Evolutionary conservation across 805 yeast species (phyloP), one percentile per base, ranked within the genome.

Genomic region (Yamadazyma nakazawae): DNA sequence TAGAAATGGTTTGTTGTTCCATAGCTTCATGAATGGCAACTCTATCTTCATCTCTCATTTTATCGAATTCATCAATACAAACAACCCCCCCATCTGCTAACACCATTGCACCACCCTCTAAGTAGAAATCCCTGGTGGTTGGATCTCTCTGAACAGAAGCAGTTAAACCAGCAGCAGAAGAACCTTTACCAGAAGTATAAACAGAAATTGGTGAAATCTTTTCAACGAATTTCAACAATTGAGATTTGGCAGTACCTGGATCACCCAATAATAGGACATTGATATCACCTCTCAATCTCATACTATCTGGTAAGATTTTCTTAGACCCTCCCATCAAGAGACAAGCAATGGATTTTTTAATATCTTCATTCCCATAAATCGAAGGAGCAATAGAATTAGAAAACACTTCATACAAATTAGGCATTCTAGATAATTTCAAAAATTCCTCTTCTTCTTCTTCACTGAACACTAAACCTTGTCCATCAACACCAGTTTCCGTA

Each of bases 101-200:
- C n/a, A 94, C 99, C 97, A 94, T 91, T 8, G 99, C 99, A 68
- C 99, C 99, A 50, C 99, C 99, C 77, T 94, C 99, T 45, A 94
- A 73, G 64, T 88, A 92, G 64, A 92, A 94, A 57, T 94, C 99
- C 53, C 96, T 74, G 0, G 97, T 87, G 19, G 75, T 73, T 1
- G 88, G 76, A 64, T 94, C 98, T 63, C 97, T 79, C 70, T 92
- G 99, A 16, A 94, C 98, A 14, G 96, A 85, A 0, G 99, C 99
- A 1, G 99, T 94, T 67, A 94, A 78, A 82, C 99, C 99, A 2
- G 98, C 99, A 2, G 99, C 99, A 10, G 98, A 92, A 0, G 99
- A 92, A 60, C 99, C 99, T 62, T 94, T 94, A 72, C 99, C 99
- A 0, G 98, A 90, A 0, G 99, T 92, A 66, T 92, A 94, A 34